Base-by-base conservation (phyloP, 164 flowering plant species). In the Houttuynia cordata region DNA sequence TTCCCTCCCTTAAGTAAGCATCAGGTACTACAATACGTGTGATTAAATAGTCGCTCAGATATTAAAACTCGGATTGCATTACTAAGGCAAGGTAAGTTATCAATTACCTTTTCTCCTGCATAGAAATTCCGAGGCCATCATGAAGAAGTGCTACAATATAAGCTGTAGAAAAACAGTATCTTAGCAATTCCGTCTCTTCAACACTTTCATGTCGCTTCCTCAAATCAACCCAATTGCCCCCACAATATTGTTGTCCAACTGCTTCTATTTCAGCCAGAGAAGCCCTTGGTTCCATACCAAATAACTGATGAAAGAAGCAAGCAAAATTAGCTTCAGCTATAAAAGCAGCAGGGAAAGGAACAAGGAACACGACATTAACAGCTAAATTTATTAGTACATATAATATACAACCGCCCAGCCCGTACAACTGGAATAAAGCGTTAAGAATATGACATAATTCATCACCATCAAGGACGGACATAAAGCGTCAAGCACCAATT, bases 101-200 rank as follows among this genome's bases (percentile, higher is more conserved):
- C 3, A 45, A 8, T 45, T 65, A 79, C 84, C 82, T 78, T 63
- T 66, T 67, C 41, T 71, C 76, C 60, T 78, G 34, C 74, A 74
- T 62, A 22, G 76, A 64, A 56, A 79, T 62, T 60, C 79, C 79
- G 64, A 82, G 76, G 62, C 58, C 66, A 41, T 79, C 79, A 30
- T 82, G 83, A 63, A 80, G 53, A 39, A 82, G 52, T 15, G 83
- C 79, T 49, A 78, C 73, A 25, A 69, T 60, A 64, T 72, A 81
- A 37, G 82, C 83, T 12, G 86, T 80, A 63, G 79, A 82, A 70
- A 80, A 81, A 64, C 86, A 81, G 40, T 74, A 76, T 71, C 74
- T 73, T 49, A 67, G 58, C 65, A 76, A 60, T 59, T 80, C 82
- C 61, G 51, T 20, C 42, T 76, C 80, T 25, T 74, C 75, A 34